Evolutionary conservation across 2,329 filamentous ascomycete species (phyloP).

Genomic region (Ascomycota sp.): DNA sequence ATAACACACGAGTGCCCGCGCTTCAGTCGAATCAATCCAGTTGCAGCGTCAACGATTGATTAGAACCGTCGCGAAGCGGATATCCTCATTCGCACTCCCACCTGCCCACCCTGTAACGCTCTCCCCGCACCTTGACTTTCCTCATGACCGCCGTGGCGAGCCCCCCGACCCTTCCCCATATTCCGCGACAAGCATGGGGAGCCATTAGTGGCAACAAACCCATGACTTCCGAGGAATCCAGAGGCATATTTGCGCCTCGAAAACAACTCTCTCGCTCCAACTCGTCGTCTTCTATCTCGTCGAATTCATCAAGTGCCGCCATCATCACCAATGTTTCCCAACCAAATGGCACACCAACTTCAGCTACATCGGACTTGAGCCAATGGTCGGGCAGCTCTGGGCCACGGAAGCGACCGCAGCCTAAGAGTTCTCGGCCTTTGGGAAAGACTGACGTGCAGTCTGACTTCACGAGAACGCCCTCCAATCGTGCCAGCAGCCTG

Average conservation of each 20-base stretch:
- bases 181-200: constrained; percentile 45
- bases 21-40: too few species aligned
- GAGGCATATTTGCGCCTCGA: constrained; percentile 75
- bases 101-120: too few species aligned
- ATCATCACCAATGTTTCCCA: constrained; percentile 40
- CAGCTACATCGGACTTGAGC: constrained; percentile 25
- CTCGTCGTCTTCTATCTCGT: constrained; percentile 75
- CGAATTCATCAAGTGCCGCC: constrained; percentile 40
- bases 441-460: constrained; percentile 24
- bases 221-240: constrained; percentile 67
- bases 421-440: constrained; percentile 28
- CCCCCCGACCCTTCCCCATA: constrained; percentile 40
- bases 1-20: too few species aligned
- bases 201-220: constrained; percentile 38
- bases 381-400: constrained; percentile 27
- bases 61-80: too few species aligned
- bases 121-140: constrained; percentile 11
- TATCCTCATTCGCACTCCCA: too few species aligned
- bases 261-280: constrained; percentile 74
- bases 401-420: constrained; percentile 29
- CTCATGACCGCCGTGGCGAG: constrained; percentile 50
- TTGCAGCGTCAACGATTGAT: too few species aligned
- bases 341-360: constrained; percentile 36
- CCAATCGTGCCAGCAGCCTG: constrained; percentile 23
- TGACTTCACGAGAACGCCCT: constrained; percentile 25